These are phyloP conservation scores for Coemansia sp. DNA, from an alignment of 192 early-diverging fungal species.

Conservation along the genomic window DNA sequence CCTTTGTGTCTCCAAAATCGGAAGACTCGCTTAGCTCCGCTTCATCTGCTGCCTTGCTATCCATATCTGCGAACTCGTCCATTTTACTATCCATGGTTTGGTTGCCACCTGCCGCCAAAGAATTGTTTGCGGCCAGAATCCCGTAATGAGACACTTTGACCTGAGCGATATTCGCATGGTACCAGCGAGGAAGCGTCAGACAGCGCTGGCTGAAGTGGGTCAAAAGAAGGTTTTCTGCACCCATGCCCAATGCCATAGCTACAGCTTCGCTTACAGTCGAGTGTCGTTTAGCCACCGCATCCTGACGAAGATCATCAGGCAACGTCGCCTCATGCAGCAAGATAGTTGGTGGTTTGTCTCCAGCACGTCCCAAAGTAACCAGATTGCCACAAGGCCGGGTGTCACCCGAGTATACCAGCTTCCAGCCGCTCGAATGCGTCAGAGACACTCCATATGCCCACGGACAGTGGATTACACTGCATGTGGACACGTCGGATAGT, in stretches of 20 bases:
- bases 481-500: conserved; percentile 58
- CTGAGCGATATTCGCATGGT: conserved; percentile 2
- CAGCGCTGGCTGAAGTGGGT: conserved; percentile 98
- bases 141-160: conserved; percentile 30
- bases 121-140: conserved; percentile 9
- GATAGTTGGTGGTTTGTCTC: conserved; percentile 56
- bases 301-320: conserved; percentile 63
- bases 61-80: conserved; percentile 10
- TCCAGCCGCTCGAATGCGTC: conserved; percentile 69
- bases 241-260: conserved; percentile 77
- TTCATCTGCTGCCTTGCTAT: conserved; percentile 16
- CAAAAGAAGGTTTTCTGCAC: conserved; percentile 75
- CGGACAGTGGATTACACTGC: conserved; percentile 80
- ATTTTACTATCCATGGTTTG: not conserved
- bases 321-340: conserved; percentile 94
- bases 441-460: conserved; percentile 77
- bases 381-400: conserved; percentile 82
- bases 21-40: conserved; percentile 14
- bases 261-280: conserved; percentile 86
- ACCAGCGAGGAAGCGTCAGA: conserved; percentile 38
- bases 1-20: conserved; percentile 6
- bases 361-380: conserved; percentile 63
- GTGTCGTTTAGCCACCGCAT: conserved; percentile 80
- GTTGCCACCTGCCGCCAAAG: conserved; percentile 2
- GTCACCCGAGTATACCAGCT: conserved; percentile 89